Conservation (phyloP, 106 monocot species). For the Allium fistulosum region DNA sequence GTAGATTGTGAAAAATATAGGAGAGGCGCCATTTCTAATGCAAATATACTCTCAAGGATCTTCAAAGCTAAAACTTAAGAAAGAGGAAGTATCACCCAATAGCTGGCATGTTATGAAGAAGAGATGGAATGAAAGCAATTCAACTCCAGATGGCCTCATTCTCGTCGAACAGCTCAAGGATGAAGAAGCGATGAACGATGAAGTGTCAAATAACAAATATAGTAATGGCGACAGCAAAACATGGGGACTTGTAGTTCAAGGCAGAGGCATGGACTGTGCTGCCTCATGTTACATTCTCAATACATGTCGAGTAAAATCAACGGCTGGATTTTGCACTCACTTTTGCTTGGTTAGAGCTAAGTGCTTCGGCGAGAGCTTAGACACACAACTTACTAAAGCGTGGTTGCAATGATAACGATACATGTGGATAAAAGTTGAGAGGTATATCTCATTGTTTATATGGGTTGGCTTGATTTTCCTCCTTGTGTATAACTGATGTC, state of each 20-base stretch:
- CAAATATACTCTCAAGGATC: constrained; percentile 33
- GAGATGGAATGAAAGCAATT: constrained; percentile 25
- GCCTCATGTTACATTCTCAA: constrained; percentile 69
- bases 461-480: too few relatives aligned
- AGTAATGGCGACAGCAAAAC: not conserved
- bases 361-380: constrained; percentile 54
- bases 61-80: constrained; percentile 30
- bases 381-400: constrained; percentile 45
- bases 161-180: constrained; percentile 52
- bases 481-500: too few relatives aligned
- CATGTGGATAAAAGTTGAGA: not conserved
- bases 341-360: constrained; percentile 68
- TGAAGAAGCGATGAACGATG: not conserved
- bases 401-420: constrained; percentile 33
- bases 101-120: constrained; percentile 44
- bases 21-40: constrained; percentile 58
- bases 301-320: constrained; percentile 53
- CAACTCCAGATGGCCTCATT: constrained; percentile 56
- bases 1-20: constrained; percentile 68
- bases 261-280: constrained; percentile 42
- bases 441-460: too few relatives aligned
- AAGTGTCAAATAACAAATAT: not conserved
- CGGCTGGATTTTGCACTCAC: constrained; percentile 62
- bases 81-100: constrained; percentile 36
- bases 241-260: constrained; percentile 72